Conservation (phyloP, 1,284 basidiomycete genomes). For the Ustilago cynodontis region DNA sequence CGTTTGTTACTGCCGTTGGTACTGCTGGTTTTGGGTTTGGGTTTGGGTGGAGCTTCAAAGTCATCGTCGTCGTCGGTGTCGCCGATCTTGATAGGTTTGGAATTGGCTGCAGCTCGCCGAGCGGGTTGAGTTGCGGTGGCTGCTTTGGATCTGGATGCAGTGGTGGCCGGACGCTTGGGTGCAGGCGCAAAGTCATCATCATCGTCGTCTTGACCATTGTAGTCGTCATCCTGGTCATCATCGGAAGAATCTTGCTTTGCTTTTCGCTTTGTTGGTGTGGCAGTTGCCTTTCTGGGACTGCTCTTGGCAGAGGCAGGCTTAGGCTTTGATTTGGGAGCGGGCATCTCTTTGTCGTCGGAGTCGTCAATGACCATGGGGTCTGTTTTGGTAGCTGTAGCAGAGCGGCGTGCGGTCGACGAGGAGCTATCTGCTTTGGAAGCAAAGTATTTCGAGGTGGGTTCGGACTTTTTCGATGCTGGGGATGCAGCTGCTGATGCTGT, state of each 20-base stretch:
- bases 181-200: constrained; percentile 61
- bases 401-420: constrained; percentile 10
- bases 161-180: constrained; percentile 50
- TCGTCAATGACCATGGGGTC: constrained; percentile 51
- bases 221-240: constrained; percentile 22
- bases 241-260: constrained; percentile 17
- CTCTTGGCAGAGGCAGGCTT: constrained; percentile 19
- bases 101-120: constrained; percentile 17
- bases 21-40: no score
- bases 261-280: constrained; percentile 37
- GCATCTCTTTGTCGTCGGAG: constrained; percentile 31
- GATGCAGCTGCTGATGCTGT: constrained; percentile 10
- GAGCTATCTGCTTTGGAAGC: constrained; percentile 8
- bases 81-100: constrained; percentile 55
- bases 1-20: constrained; percentile 53
- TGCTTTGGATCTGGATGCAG: constrained; percentile 22
- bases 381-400: constrained; percentile 33
- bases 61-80: constrained; percentile 26
- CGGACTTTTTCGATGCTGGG: constrained; percentile 11
- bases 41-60: constrained; percentile 52
- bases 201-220: constrained; percentile 47
- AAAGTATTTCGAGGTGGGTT: constrained; percentile 42
- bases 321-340: neutral
- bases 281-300: constrained; percentile 22
- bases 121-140: constrained; percentile 11